A percentile compares a stretch with the other conserved stretches of the same genome.
Conservation (phyloP, 257 asterid genomes). For the Solanum neorickii region DNA sequence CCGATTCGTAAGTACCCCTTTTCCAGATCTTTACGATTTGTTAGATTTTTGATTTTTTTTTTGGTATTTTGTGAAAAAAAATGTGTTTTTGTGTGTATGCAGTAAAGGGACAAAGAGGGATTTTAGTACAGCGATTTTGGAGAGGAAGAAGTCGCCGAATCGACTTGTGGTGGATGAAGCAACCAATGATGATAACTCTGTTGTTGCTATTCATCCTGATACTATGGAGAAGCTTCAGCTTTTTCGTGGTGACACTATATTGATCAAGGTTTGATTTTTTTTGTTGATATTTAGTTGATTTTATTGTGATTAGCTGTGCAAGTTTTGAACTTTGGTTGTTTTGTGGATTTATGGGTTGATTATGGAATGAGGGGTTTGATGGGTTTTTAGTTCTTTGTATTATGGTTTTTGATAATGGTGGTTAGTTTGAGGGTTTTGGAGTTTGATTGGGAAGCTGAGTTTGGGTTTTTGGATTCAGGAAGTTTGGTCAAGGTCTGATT, state of each 20-base stretch:
- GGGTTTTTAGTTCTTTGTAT: background rate
- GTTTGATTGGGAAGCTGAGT: background rate
- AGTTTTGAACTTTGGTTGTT: background rate
- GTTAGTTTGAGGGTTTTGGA: background rate
- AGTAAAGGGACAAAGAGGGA: constrained; percentile 22
- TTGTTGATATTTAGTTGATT: background rate
- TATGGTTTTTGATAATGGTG: background rate
- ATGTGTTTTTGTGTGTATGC: background rate
- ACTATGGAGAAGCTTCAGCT: constrained; percentile 28
- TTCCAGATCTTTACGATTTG: constrained; percentile 21
- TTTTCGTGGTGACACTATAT: constrained; percentile 22
- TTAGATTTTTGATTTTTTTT: background rate
- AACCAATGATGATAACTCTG: constrained; percentile 18
- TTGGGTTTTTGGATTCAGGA: background rate
- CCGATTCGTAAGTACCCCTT: constrained; percentile 44
- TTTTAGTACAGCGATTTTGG: constrained; percentile 21
- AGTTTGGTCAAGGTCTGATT: constrained; percentile 30
- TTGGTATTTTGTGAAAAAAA: background rate
- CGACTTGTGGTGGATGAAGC: constrained; percentile 21
- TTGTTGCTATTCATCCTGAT: constrained; percentile 21
- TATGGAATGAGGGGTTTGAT: background rate
- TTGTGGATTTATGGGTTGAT: background rate
- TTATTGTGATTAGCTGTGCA: background rate
- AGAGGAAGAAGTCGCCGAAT: constrained; percentile 18
- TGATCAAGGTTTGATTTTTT: constrained; percentile 11